Conservation (phyloP, 768 basidiomycete species). For the Pleurotus cornucopiae region DNA sequence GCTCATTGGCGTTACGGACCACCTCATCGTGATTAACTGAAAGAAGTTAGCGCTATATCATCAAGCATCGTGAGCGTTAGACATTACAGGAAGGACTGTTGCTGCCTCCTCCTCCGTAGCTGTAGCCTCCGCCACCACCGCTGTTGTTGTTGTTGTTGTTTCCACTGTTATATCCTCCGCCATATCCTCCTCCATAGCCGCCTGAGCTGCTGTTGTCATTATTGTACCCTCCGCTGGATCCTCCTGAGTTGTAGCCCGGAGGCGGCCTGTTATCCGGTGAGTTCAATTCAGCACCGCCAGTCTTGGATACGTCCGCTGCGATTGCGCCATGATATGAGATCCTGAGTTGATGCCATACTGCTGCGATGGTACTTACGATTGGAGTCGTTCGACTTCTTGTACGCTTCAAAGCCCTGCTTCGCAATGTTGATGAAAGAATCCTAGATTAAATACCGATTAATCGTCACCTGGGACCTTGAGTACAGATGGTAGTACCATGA, state of each 20-base stretch:
- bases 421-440: constrained; percentile 68
- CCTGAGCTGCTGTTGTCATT: too few species aligned
- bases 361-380: neutral
- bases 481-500: too few species aligned
- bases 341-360: neutral
- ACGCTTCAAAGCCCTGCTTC: constrained; percentile 58
- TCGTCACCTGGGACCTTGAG: too few species aligned
- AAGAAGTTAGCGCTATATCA: neutral
- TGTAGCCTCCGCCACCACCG: neutral
- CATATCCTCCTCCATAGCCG: neutral
- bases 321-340: neutral
- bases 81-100: neutral
- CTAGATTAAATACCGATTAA: constrained; percentile 24
- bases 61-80: too few species aligned
- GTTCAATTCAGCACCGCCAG: constrained; percentile 65
- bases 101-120: constrained; percentile 21
- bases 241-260: constrained; percentile 11
- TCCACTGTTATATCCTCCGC: neutral
- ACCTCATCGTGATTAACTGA: constrained; percentile 66
- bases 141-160: neutral
- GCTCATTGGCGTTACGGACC: constrained; percentile 45
- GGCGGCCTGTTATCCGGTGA: constrained; percentile 43
- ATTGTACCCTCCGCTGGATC: neutral
- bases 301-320: constrained; percentile 43
- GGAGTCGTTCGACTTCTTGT: constrained; percentile 19